Evolutionary conservation across 2,329 filamentous ascomycete species (phyloP).

Genomic region (Alternaria angustiovoidea): DNA sequence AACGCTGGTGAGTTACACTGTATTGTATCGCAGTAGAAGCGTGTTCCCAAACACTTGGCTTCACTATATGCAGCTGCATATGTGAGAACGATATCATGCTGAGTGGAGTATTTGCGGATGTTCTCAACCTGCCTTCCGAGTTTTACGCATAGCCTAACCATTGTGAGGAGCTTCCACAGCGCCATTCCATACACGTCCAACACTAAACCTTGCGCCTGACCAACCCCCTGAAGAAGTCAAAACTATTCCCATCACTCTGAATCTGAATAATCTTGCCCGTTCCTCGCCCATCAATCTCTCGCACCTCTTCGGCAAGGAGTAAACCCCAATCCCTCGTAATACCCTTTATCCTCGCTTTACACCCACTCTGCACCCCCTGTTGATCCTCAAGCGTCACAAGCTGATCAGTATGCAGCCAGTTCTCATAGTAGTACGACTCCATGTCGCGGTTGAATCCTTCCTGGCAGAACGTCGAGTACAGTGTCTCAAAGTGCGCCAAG

Average conservation of each 20-base stretch:
- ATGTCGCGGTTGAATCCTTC: constrained; percentile 77
- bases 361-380: constrained; percentile 62
- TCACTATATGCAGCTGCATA: too few species aligned
- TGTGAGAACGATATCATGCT: too few species aligned
- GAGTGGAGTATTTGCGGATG: too few species aligned
- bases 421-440: constrained; percentile 68
- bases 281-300: constrained; percentile 70
- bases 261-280: constrained; percentile 83
- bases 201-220: constrained; percentile 76
- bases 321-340: constrained; percentile 94
- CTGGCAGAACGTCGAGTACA: constrained; percentile 78
- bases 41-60: too few species aligned
- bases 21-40: too few species aligned
- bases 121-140: too few species aligned
- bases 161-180: too few species aligned
- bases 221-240: constrained; percentile 93
- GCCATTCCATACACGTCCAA: neutral
- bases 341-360: constrained; percentile 78
- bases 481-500: constrained; percentile 76
- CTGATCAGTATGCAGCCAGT: constrained; percentile 80
- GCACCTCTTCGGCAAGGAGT: constrained; percentile 83
- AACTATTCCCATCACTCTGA: constrained; percentile 97
- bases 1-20: too few species aligned
- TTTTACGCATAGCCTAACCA: too few species aligned
- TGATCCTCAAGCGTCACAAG: constrained; percentile 82